Evolutionary conservation across 805 yeast species (phyloP), one percentile per base, ranked within the genome.

Genomic region (Soucietia sequanensis): DNA sequence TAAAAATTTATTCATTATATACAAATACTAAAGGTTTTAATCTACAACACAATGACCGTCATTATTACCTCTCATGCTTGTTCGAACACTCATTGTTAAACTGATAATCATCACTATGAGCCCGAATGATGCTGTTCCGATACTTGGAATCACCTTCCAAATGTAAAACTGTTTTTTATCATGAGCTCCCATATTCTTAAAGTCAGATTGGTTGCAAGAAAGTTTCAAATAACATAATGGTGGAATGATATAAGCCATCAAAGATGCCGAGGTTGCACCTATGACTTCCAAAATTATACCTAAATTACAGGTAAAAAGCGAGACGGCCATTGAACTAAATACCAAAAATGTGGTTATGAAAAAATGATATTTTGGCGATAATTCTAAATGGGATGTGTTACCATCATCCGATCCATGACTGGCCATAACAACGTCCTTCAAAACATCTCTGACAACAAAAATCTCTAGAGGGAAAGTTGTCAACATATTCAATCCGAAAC

Each of bases 181-280:
- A 4, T 31, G 34, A 2, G 35, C 23, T 9, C 39, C 27, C 1
- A 52, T 34, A 42, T 39, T 27, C 38, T 39, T 27, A 65, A 42
- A 47, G 69, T 77, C 41, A 47, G 62, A 35, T 52, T 63, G 44
- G 24, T 56, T 59, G 66, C 64, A 38, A 0, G 88, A 75, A 48
- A 90, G 71, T 42, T 81, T 78, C 41, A 88, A 57, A 48, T 74
- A 84, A 48, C 96, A 90, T 55, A 82, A 56, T 3, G 96, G 96
- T 0, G 98, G 98, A 12, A 90, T 63, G 15, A 90, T 87, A 54
- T 86, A 90, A 0, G 98, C 97, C 83, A 91, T 81, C 24, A 85
- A 67, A 13, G 95, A 87, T 0, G 97, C 97, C 0, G 95, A 84
- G 0, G 95, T 84, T 0, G 96, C 90, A 2, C 98, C 98, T 21